Conservation (phyloP, 805 yeast genomes). For the Ascoidea tarda region DNA sequence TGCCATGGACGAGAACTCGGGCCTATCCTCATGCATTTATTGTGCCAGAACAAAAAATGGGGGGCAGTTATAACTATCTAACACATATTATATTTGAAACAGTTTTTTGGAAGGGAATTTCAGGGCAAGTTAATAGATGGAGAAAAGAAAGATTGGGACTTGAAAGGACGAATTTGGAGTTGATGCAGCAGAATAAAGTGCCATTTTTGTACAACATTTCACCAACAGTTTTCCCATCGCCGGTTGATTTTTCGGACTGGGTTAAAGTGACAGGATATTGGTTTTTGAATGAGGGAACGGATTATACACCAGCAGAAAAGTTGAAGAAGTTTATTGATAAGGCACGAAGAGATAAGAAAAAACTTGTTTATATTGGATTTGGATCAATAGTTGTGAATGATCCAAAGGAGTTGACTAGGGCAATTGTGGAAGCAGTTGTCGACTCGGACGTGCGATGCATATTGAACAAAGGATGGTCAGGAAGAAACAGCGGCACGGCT, state of each 20-base stretch:
- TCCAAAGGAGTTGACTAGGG: conserved; percentile 62
- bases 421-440: conserved; percentile 65
- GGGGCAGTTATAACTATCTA: conserved; percentile 84
- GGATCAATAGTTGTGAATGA: conserved; percentile 89
- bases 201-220: conserved; percentile 87
- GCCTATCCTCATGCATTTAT: conserved; percentile 95
- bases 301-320: conserved; percentile 45
- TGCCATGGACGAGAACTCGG: conserved; percentile 97
- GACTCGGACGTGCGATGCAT: conserved; percentile 79
- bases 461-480: conserved; percentile 87
- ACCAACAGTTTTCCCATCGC: conserved; percentile 80
- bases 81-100: conserved; percentile 91
- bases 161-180: conserved; percentile 54
- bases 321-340: conserved; percentile 42
- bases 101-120: conserved; percentile 85
- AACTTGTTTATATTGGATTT: conserved; percentile 83
- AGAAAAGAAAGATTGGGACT: conserved; percentile 52
- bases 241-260: conserved; percentile 92
- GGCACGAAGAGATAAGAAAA: conserved; percentile 49
- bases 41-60: conserved; percentile 86
- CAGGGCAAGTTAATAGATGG: conserved; percentile 82
- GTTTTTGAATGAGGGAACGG: conserved; percentile 61
- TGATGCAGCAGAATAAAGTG: conserved; percentile 60
- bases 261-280: conserved; percentile 92
- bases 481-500: conserved; percentile 68